These are phyloP conservation scores for Irpex sp. DNA, from an alignment of 1,284 basidiomycete species.

Conservation along the genomic window DNA sequence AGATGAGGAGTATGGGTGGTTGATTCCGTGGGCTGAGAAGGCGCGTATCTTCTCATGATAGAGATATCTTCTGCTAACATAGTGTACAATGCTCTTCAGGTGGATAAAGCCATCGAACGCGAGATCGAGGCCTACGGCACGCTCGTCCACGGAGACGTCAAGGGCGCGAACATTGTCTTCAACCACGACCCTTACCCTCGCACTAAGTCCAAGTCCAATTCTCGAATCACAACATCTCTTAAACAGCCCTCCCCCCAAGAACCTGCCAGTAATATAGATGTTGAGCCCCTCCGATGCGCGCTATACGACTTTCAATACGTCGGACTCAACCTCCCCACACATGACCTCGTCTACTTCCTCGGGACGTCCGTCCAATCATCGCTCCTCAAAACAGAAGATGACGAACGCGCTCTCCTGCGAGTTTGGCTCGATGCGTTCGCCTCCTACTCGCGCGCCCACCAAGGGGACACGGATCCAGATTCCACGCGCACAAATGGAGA, in stretches of 20 bases:
- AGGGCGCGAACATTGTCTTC: slow-evolving; percentile 19
- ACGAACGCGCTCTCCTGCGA: slow-evolving; percentile 11
- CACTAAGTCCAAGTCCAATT: neutral
- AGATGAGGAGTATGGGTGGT: slow-evolving; percentile 13
- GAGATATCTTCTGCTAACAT: too few species aligned
- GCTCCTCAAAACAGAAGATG: slow-evolving; percentile 4
- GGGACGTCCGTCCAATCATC: slow-evolving; percentile 16
- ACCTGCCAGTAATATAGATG: neutral
- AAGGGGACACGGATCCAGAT: too few species aligned
- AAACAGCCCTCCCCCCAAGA: too few species aligned
- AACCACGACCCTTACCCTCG: slow-evolving; percentile 11
- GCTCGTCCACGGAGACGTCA: slow-evolving; percentile 18
- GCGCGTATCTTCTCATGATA: slow-evolving; percentile 1
- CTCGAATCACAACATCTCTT: neutral
- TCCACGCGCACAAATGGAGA: too few species aligned
- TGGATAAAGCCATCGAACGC: slow-evolving; percentile 13
- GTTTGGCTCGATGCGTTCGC: slow-evolving; percentile 9
- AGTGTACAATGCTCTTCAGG: slow-evolving; percentile 1
- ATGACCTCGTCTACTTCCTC: slow-evolving; percentile 19
- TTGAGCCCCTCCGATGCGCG: slow-evolving; percentile 12
- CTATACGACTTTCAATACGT: slow-evolving; percentile 21
- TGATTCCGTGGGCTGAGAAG: slow-evolving; percentile 18
- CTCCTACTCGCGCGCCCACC: too few species aligned
- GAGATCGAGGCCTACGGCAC: slow-evolving; percentile 13
- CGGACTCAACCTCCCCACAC: slow-evolving; percentile 15